phyloP scores from a whole-genome alignment of 1,284 basidiomycete species.

The Coniferiporia sulphurascens region DNA sequence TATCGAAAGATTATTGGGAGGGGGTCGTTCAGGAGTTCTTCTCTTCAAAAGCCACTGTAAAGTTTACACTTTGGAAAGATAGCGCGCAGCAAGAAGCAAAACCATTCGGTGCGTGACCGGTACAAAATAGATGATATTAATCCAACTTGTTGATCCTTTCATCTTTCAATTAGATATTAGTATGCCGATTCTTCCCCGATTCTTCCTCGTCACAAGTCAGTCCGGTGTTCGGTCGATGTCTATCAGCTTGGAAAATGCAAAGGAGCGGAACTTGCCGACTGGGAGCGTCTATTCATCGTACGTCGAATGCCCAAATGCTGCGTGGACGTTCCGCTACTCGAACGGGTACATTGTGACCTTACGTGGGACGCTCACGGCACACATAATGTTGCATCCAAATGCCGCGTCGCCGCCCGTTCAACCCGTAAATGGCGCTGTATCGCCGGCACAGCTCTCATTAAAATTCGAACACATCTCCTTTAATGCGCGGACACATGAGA shows the following conservation, averaged over 20 bases:
- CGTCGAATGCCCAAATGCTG: slow-evolving; percentile 61
- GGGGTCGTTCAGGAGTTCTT: slow-evolving; percentile 60
- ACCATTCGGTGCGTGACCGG: slow-evolving; percentile 57
- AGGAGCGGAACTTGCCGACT: slow-evolving; percentile 44
- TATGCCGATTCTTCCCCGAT: slow-evolving; percentile 70
- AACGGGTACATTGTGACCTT: slow-evolving; percentile 73
- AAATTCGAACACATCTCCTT: slow-evolving; percentile 69
- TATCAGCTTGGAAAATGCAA: slow-evolving; percentile 63
- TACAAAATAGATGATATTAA: neutral
- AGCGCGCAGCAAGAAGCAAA: slow-evolving; percentile 71
- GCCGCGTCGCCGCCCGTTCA: slow-evolving; percentile 19
- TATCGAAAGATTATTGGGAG: slow-evolving; percentile 46
- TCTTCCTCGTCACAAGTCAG: slow-evolving; percentile 75
- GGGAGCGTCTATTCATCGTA: slow-evolving; percentile 27
- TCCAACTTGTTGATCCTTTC: neutral
- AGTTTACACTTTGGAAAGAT: slow-evolving; percentile 77
- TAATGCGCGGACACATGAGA: slow-evolving; percentile 63
- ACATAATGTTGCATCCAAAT: slow-evolving; percentile 42
- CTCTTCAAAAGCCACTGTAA: slow-evolving; percentile 58
- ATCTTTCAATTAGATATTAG: slow-evolving; percentile 52
- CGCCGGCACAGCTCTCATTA: slow-evolving; percentile 31
- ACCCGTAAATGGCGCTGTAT: slow-evolving; percentile 12
- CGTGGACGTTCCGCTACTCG: slow-evolving; percentile 72
- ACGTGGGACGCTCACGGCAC: slow-evolving; percentile 62
- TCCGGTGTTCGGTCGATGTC: slow-evolving; percentile 77